These are phyloP conservation scores for Xylaria polymorpha DNA, from an alignment of 2,329 filamentous ascomycete species.

Conservation along the genomic window DNA sequence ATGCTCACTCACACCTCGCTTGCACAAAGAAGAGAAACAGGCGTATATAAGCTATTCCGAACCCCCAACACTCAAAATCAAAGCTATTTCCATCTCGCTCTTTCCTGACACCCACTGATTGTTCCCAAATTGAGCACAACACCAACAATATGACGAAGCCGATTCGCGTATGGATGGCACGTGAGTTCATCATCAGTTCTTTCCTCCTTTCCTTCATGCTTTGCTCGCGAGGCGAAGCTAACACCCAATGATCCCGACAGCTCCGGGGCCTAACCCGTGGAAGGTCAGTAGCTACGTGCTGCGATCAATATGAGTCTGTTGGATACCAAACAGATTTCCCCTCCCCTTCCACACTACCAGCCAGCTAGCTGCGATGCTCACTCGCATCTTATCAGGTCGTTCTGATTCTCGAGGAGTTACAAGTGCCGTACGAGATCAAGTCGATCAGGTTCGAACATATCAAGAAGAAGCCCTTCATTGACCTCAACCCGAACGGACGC, in stretches of 20 bases:
- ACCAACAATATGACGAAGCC: slow-evolving; percentile 10
- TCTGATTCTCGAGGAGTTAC: slow-evolving; percentile 15
- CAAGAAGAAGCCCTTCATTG: slow-evolving; percentile 20
- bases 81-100: no score
- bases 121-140: neutral
- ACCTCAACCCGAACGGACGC: slow-evolving; percentile 21
- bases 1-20: no score
- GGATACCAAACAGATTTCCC: no score
- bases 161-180: slow-evolving; percentile 26
- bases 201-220: neutral
- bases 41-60: no score
- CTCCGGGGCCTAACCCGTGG: slow-evolving; percentile 24
- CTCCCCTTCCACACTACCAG: no score
- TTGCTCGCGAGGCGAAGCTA: neutral
- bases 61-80: no score
- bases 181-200: slow-evolving; percentile 3
- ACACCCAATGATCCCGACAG: neutral
- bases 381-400: slow-evolving; percentile 8
- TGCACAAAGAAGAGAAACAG: no score
- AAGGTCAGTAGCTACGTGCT: slow-evolving; percentile 7
- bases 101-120: neutral
- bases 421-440: slow-evolving; percentile 13
- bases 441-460: slow-evolving; percentile 9
- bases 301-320: neutral
- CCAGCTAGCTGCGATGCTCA: no score